Evolutionary conservation across 441 rosid genomes (phyloP), one percentile per base, ranked within the genome.

Genomic region (Lepidium campestre): DNA sequence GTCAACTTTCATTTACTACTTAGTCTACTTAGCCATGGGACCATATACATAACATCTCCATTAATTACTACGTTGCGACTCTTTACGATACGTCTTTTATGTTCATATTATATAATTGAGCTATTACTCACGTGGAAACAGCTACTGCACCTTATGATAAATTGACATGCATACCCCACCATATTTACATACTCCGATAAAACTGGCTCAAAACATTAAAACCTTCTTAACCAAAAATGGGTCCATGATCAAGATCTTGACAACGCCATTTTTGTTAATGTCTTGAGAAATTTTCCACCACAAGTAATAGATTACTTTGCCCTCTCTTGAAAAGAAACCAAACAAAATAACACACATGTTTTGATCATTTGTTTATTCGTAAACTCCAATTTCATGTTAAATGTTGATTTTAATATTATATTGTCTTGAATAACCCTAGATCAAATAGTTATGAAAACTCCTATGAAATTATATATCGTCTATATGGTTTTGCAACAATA

Each of bases 1-100:
- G 70, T 71, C 75, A 71, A 64, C 53, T 14, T 14, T 71, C 70
- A 71, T 71, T 71, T 71, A 64, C 65, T 64, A 31, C 65, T 18
- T 70, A 42, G 74, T 70, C 62, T 56, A 42, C 74, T 56, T 55
- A 71, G 70, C 29, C 57, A 47, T 39, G 65, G 75, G 75, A 71
- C 70, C 70, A 63, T 56, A 56, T 63, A 13, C 36, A 54, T 48
- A 57, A 29, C 64, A 71, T 62, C 64, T 36, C 75, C 64, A 62
- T 62, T 55, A 71, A 62, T 62, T 55, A 71, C 57, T 71, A 62
- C 69, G 58, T 36, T 19, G 41, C 36, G 69, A 71, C 63, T 62
- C 64, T 62, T 29, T 55, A 37, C 53, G 57, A 55, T 62, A 63
- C 52, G 64, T 63, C 64, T 71, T 71, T 70, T 62, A 15, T 53